Evolutionary conservation across 2,329 filamentous ascomycete genomes (phyloP), one percentile per base, ranked within the genome.

Genomic region (Pseudogymnoascus sp.): DNA sequence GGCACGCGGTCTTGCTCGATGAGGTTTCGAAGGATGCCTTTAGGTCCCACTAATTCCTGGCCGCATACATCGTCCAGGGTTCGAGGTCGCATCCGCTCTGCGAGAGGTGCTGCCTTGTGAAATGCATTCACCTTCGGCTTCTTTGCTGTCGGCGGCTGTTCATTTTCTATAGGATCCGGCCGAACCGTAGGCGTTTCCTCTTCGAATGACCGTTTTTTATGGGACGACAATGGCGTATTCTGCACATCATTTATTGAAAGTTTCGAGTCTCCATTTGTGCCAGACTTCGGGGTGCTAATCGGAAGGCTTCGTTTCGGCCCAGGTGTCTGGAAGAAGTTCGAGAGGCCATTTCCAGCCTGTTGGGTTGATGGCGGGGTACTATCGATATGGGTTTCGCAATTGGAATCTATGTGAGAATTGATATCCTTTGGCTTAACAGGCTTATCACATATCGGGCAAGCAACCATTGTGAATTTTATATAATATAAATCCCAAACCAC

Each of bases 81-180:
- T 63, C 81, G 82, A 1, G 95, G 95, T 3, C 95, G 86, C 91
- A 97, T 96, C 31, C 93, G 89, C 76, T 99, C 95, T 1, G 95
- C 93, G 16, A 99, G 80, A 0, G 95, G 95, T 7, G 91, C 92
- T 0, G 87, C 85, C 70, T 87, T 86, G 64, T 86, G 84, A 37
- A 86, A 79, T 0, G 82, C 81, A 72, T 78, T 84, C 25, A 80
- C 84, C 76, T 90, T 91, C 12, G 82, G 78, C 72, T 87, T 88
- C 74, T 93, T 92, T 3, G 79, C 25, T n/a, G 67, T 63, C 6
- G 70, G 70, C 28, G 67, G 67, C 46, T 69, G 67, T 36, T 7
- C 46, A 21, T 37, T 38, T 4, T 63, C 28, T 4, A 46, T 4
- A 1, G 28, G 59, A 44, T 67, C 66, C 4, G 5, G 21, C 25